phyloP scores from a whole-genome alignment of 331 rosid species.

The Spiraea crenata region DNA sequence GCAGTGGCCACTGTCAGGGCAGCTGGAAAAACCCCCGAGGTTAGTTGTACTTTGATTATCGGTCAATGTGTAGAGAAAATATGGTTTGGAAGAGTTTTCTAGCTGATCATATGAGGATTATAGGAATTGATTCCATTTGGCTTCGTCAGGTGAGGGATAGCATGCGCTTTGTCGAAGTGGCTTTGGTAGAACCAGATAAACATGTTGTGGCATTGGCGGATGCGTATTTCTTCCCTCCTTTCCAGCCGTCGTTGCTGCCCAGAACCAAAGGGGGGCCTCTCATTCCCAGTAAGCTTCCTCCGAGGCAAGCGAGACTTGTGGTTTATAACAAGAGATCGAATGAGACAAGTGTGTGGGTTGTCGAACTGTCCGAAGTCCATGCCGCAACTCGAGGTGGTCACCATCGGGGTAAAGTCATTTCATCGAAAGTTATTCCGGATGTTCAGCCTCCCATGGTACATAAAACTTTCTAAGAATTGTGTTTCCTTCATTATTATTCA shows the following conservation, averaged over 20 bases:
- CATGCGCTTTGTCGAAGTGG: constrained; percentile 89
- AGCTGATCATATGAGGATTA: not conserved
- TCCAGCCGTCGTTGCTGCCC: constrained; percentile 91
- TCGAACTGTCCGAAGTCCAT: constrained; percentile 81
- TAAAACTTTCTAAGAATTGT: not conserved
- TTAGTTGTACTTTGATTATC: constrained; percentile 22
- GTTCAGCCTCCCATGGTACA: constrained; percentile 96
- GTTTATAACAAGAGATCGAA: constrained; percentile 79
- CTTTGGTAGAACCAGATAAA: constrained; percentile 80
- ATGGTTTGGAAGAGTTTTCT: not conserved
- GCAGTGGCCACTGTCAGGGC: constrained; percentile 94
- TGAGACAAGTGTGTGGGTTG: constrained; percentile 76
- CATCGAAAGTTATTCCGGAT: constrained; percentile 75
- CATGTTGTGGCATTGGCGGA: constrained; percentile 89
- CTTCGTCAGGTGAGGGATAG: constrained; percentile 76
- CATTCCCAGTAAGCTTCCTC: constrained; percentile 86
- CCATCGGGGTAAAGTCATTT: constrained; percentile 90
- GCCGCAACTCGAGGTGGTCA: constrained; percentile 97
- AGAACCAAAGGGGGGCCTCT: constrained; percentile 78
- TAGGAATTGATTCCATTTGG: not conserved
- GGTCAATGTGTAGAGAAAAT: not conserved
- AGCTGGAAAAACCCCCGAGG: constrained; percentile 98
- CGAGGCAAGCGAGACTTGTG: constrained; percentile 80
- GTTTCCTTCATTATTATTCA: not conserved
- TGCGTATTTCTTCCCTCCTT: constrained; percentile 93